phyloP scores from a whole-genome alignment of 768 basidiomycete genomes.

The Punctularia strigosozonata region DNA sequence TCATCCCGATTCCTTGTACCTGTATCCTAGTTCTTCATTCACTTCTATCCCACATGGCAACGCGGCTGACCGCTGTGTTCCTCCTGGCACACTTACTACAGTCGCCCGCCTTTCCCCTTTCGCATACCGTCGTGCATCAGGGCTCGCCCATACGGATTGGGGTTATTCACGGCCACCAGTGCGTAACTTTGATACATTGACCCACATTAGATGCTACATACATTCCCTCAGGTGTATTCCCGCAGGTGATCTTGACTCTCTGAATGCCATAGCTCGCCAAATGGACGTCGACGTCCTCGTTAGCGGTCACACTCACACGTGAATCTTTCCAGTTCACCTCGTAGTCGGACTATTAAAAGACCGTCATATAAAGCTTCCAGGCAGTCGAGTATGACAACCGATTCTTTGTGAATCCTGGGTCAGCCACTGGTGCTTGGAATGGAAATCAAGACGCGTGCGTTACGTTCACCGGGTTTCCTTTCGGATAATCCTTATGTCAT shows the following conservation, averaged over 20 bases:
- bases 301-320: constrained; percentile 93
- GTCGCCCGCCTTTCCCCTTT: constrained; percentile 67
- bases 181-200: too few species aligned
- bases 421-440: constrained; percentile 91
- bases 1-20: too few species aligned
- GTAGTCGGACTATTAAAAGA: constrained; percentile 1
- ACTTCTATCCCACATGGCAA: too few species aligned
- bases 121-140: constrained; percentile 69
- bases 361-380: constrained; percentile 57
- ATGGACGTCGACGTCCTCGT: constrained; percentile 97
- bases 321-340: constrained; percentile 16
- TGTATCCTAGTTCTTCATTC: too few species aligned
- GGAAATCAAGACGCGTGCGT: constrained; percentile 58
- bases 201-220: too few species aligned
- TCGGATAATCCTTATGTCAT: not conserved
- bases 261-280: constrained; percentile 79
- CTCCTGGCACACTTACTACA: too few species aligned
- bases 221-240: too few species aligned
- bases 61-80: too few species aligned
- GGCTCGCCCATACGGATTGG: constrained; percentile 88
- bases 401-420: constrained; percentile 95
- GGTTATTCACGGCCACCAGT: constrained; percentile 89
- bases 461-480: not conserved
- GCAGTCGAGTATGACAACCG: constrained; percentile 83
- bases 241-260: constrained; percentile 83